These are phyloP conservation scores for Suillus tomentosus DNA, from an alignment of 768 basidiomycete genomes.

Conservation along the genomic window DNA sequence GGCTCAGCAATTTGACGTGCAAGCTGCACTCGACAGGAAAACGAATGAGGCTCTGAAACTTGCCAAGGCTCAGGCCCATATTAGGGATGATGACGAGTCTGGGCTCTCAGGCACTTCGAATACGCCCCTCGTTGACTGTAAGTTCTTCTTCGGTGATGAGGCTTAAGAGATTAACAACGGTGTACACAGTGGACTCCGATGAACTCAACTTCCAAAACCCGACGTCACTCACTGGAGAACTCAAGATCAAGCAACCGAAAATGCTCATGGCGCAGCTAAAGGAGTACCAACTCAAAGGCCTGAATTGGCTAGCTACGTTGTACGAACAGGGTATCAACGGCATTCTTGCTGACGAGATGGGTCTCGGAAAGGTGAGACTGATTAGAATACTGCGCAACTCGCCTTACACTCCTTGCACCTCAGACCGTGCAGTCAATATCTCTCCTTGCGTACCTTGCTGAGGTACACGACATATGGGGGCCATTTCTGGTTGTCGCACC, in stretches of 20 bases:
- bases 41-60: constrained; percentile 75
- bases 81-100: constrained; percentile 48
- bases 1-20: constrained; percentile 83
- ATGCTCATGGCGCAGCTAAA: constrained; percentile 97
- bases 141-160: constrained; percentile 28
- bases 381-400: constrained; percentile 6
- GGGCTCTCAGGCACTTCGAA: constrained; percentile 30
- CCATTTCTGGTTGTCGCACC: constrained; percentile 98
- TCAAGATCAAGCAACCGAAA: constrained; percentile 88
- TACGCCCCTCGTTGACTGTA: constrained; percentile 72
- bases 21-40: constrained; percentile 79
- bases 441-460: constrained; percentile 91
- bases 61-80: constrained; percentile 54
- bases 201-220: constrained; percentile 99
- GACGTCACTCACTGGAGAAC: constrained; percentile 78
- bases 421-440: constrained; percentile 99
- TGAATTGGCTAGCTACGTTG: constrained; percentile 96
- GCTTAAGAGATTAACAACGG: constrained; percentile 12
- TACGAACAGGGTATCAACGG: constrained; percentile 99
- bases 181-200: constrained; percentile 79
- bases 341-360: constrained; percentile 99
- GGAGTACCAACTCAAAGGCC: constrained; percentile 96
- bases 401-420: constrained; percentile 6
- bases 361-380: constrained; percentile 73
- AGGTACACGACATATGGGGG: constrained; percentile 98